phyloP scores from a whole-genome alignment of 768 basidiomycete genomes.

The Phylloporus arenicola region DNA sequence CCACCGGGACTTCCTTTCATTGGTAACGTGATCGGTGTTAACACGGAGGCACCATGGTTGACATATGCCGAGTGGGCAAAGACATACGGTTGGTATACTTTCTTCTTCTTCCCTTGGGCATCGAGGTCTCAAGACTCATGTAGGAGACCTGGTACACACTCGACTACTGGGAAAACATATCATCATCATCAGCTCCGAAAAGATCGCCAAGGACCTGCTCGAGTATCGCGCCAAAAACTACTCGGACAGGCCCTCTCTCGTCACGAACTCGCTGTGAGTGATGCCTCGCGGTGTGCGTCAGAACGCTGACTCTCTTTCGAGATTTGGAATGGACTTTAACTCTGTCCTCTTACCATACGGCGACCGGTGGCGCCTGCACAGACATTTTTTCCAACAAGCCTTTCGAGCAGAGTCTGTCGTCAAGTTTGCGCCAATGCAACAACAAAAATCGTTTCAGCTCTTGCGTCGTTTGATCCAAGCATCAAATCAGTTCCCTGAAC shows the following conservation, averaged over 20 bases:
- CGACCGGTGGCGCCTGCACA: constrained; percentile 27
- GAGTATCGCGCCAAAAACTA: constrained; percentile 43
- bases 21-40: constrained; percentile 35
- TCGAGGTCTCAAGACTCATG: neutral
- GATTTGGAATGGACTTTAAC: constrained; percentile 13
- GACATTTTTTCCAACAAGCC: constrained; percentile 22
- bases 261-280: constrained; percentile 13
- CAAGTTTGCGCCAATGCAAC: constrained; percentile 24
- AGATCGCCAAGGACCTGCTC: constrained; percentile 41
- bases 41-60: constrained; percentile 29
- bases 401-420: constrained; percentile 12
- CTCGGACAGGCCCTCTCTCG: constrained; percentile 41
- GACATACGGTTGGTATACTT: constrained; percentile 23
- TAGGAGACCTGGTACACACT: constrained; percentile 43
- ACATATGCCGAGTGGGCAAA: constrained; percentile 35
- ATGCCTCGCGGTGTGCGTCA: too few species aligned
- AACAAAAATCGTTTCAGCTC: constrained; percentile 25
- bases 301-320: neutral
- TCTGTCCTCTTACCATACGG: constrained; percentile 25
- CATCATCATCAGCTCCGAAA: constrained; percentile 41
- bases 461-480: constrained; percentile 28
- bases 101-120: neutral
- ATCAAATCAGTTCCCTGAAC: constrained; percentile 27
- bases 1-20: constrained; percentile 32
- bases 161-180: constrained; percentile 40